These are phyloP conservation scores for Beauveria sp. DNA, from an alignment of 2,329 filamentous ascomycete species.

Conservation along the genomic window DNA sequence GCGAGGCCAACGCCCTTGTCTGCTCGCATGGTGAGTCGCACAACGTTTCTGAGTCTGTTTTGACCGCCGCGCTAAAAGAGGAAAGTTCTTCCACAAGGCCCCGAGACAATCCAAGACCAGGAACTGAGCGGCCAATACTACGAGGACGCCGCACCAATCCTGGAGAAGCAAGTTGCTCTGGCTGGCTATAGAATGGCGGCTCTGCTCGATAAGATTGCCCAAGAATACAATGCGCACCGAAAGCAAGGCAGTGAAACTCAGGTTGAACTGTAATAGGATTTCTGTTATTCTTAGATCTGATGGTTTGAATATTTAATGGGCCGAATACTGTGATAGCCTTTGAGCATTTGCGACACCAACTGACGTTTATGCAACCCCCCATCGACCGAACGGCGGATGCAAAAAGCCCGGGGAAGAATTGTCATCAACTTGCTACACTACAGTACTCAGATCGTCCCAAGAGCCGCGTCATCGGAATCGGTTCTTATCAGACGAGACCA, in stretches of 20 bases:
- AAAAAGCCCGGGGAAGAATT: background rate
- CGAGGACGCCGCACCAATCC: constrained; percentile 51
- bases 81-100: constrained; percentile 54
- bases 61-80: background rate
- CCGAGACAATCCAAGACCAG: constrained; percentile 47
- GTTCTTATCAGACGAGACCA: background rate
- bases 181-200: constrained; percentile 62
- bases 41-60: background rate
- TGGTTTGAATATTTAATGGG: background rate
- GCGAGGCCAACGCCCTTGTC: constrained; percentile 54
- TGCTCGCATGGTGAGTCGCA: constrained; percentile 47
- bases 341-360: background rate
- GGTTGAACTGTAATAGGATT: constrained; percentile 22
- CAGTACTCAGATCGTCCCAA: background rate
- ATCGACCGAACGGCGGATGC: background rate
- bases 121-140: constrained; percentile 59
- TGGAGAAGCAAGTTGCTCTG: constrained; percentile 59
- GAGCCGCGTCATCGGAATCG: background rate
- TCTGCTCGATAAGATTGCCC: constrained; percentile 57
- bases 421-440: constrained; percentile 1
- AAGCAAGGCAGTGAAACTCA: constrained; percentile 14
- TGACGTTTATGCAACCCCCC: background rate
- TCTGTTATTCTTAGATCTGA: background rate
- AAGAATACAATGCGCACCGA: constrained; percentile 22
- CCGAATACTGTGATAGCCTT: background rate